These are phyloP conservation scores for Debaryomyces singareniensis DNA, from an alignment of 1,139 yeast genomes.

Conservation along the genomic window DNA sequence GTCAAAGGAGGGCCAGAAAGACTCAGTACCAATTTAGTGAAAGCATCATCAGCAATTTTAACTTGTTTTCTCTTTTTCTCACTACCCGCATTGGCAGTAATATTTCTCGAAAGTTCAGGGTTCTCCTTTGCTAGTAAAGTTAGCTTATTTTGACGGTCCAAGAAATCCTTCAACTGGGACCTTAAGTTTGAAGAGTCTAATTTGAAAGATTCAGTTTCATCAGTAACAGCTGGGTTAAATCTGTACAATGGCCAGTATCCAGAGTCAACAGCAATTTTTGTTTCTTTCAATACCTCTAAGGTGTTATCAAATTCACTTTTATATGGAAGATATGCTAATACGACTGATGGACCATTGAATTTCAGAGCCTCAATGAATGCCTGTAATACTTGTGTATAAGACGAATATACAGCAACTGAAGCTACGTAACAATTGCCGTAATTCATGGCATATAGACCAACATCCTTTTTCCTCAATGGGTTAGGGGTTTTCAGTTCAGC, in stretches of 20 bases:
- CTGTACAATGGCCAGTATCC: conserved; percentile 97
- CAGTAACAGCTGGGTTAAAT: conserved; percentile 57
- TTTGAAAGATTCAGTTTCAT: conserved; percentile 52
- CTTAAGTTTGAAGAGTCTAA: conserved; percentile 81
- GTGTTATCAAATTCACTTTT: conserved; percentile 61
- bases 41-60: conserved; percentile 71
- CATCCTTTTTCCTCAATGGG: conserved; percentile 74
- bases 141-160: conserved; percentile 85
- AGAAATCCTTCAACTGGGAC: conserved; percentile 68
- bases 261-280: conserved; percentile 83
- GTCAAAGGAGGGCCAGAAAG: conserved; percentile 91
- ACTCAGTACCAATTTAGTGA: conserved; percentile 71
- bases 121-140: conserved; percentile 64
- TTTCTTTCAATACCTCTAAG: conserved; percentile 71
- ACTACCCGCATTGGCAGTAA: conserved; percentile 55
- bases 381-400: conserved; percentile 87
- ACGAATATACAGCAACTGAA: conserved; percentile 87
- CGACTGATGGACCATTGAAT: conserved; percentile 85
- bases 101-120: conserved; percentile 74
- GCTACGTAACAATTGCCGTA: conserved; percentile 89
- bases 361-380: conserved; percentile 85
- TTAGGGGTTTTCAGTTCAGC: conserved; percentile 24
- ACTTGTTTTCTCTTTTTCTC: conserved; percentile 57
- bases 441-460: conserved; percentile 94
- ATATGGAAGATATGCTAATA: conserved; percentile 86